Evolutionary conservation across 345 rosid genomes (phyloP).

Genomic region (Salix koriyanagi): DNA sequence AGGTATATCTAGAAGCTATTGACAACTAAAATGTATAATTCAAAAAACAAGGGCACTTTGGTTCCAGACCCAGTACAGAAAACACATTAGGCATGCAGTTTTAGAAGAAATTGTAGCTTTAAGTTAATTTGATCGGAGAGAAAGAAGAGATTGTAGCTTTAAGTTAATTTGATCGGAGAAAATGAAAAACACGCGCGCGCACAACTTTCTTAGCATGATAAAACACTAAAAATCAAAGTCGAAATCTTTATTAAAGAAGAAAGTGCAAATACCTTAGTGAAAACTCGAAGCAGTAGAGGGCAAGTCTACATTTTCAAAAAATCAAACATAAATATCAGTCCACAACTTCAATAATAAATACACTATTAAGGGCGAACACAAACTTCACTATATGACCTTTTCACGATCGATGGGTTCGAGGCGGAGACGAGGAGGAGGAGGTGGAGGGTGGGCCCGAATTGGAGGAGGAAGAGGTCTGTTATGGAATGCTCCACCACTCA

Average conservation of each 20-base stretch:
- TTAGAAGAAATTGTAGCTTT: neutral
- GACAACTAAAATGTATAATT: neutral
- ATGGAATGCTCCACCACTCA: neutral
- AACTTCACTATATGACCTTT: neutral
- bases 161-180: neutral
- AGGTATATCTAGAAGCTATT: neutral
- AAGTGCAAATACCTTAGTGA: slow-evolving; percentile 11
- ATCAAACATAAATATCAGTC: neutral
- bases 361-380: no score
- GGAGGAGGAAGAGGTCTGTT: neutral
- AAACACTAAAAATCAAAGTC: neutral
- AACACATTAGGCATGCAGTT: neutral
- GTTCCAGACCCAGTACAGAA: neutral
- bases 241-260: neutral
- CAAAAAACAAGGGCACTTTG: neutral
- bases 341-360: neutral
- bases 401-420: slow-evolving; percentile 12
- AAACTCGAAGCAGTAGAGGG: slow-evolving; percentile 20
- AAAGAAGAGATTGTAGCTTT: no score
- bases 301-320: slow-evolving; percentile 6
- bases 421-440: slow-evolving; percentile 1
- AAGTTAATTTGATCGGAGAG: neutral
- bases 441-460: neutral
- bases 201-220: neutral
- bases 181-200: neutral